phyloP scores from a whole-genome alignment of 202 grass and related monocot species.

The Panicum hallii region DNA sequence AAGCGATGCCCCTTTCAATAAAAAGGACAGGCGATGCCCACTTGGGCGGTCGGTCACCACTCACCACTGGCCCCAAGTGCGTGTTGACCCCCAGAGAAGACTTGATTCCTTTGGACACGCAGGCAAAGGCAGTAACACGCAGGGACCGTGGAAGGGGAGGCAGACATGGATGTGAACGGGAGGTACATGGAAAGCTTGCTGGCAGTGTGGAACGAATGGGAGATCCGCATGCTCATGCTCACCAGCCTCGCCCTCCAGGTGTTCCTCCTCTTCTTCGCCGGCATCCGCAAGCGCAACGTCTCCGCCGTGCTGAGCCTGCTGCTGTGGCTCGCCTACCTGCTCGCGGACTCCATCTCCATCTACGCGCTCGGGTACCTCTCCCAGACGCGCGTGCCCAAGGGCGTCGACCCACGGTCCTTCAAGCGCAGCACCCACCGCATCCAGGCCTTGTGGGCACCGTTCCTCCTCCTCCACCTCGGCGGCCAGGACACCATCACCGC shows the following conservation, averaged over 20 bases:
- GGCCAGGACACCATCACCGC: slow-evolving; percentile 69
- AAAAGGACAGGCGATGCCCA: background rate
- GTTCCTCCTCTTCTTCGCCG: slow-evolving; percentile 61
- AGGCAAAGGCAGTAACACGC: no score
- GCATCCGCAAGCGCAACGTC: slow-evolving; percentile 58
- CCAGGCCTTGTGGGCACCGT: slow-evolving; percentile 55
- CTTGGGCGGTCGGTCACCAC: background rate
- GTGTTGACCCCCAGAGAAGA: no score
- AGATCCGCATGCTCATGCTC: slow-evolving; percentile 58
- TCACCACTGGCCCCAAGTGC: background rate
- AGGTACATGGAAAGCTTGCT: background rate
- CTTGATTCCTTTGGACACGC: no score
- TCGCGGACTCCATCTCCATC: slow-evolving; percentile 59
- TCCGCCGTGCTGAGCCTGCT: slow-evolving; percentile 41
- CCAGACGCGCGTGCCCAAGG: slow-evolving; percentile 28
- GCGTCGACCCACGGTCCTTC: background rate
- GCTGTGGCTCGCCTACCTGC: slow-evolving; percentile 62
- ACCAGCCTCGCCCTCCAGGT: slow-evolving; percentile 60
- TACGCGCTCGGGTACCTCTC: slow-evolving; percentile 61
- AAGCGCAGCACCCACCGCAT: slow-evolving; percentile 8
- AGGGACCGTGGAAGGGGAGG: background rate
- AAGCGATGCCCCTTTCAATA: background rate
- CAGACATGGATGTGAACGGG: slow-evolving; percentile 25
- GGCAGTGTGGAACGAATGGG: slow-evolving; percentile 55
- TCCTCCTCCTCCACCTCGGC: slow-evolving; percentile 67